Evolutionary conservation across 192 early-diverging fungal species (phyloP).

Genomic region (Backusella mclennaniae): DNA sequence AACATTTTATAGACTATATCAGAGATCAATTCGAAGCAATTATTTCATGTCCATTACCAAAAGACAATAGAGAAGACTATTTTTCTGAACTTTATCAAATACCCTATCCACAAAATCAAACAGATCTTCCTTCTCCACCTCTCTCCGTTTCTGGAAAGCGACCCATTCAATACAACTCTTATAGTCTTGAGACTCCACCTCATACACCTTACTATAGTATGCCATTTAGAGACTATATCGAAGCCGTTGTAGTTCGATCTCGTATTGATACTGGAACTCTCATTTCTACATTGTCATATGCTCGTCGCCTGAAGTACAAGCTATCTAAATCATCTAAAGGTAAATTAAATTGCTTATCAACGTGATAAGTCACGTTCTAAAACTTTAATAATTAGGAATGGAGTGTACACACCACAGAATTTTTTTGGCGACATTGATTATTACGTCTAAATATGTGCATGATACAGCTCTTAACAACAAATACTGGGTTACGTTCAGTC

Average conservation of each 20-base stretch:
- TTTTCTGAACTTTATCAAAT: background rate
- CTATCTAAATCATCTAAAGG: conserved; percentile 70
- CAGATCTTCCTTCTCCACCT: conserved; percentile 13
- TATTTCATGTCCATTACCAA: background rate
- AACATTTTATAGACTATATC: background rate
- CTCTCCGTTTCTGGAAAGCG: background rate
- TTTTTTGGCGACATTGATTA: conserved; percentile 71
- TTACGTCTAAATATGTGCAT: conserved; percentile 74
- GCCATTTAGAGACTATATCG: conserved; percentile 58
- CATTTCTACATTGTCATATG: conserved; percentile 66
- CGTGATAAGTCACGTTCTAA: background rate
- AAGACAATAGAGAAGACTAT: background rate
- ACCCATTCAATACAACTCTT: background rate
- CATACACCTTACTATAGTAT: conserved; percentile 18
- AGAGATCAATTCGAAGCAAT: conserved; percentile 13
- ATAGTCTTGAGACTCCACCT: conserved; percentile 35
- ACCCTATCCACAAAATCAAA: background rate
- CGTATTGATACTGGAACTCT: conserved; percentile 69
- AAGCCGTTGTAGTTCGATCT: conserved; percentile 59
- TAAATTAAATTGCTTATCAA: background rate
- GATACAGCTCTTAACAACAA: conserved; percentile 79
- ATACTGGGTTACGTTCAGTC: conserved; percentile 70
- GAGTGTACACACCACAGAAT: conserved; percentile 76
- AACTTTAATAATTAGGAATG: conserved; percentile 46
- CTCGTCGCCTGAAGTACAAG: conserved; percentile 58